Conservation (phyloP, 208 protist genomes). For the Leishmania tarentolae region DNA sequence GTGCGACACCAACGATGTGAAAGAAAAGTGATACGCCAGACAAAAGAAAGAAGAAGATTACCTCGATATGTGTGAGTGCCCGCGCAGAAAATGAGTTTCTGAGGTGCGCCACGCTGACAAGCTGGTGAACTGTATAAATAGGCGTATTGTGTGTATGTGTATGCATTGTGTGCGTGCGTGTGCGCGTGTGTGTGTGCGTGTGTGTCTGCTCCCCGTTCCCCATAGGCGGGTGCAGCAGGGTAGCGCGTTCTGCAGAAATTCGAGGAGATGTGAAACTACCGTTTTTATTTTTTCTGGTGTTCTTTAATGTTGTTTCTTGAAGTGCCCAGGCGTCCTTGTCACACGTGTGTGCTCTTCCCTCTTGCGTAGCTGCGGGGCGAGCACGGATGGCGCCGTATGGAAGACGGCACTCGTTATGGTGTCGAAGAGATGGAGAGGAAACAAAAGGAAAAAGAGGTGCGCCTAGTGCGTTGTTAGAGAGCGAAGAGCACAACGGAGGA, state of each 20-base stretch:
- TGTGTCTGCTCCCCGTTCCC: background rate
- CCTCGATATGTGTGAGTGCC: background rate
- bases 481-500: background rate
- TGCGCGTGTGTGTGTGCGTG: background rate
- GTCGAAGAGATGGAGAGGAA: background rate
- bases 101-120: background rate
- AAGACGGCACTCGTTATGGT: background rate
- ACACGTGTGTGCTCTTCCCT: background rate
- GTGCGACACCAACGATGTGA: background rate
- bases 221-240: background rate
- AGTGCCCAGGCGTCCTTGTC: background rate
- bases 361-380: background rate
- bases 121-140: background rate
- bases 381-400: background rate
- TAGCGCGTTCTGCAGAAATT: too few relatives aligned
- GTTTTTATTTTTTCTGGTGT: background rate
- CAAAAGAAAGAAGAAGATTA: background rate
- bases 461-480: background rate
- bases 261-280: background rate
- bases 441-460: background rate
- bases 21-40: background rate
- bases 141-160: conserved; percentile 4
- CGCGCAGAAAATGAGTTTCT: background rate
- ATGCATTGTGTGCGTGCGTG: background rate
- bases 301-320: background rate